Conservation (phyloP, 2,329 filamentous ascomycete species). For the Alternaria viburni region DNA sequence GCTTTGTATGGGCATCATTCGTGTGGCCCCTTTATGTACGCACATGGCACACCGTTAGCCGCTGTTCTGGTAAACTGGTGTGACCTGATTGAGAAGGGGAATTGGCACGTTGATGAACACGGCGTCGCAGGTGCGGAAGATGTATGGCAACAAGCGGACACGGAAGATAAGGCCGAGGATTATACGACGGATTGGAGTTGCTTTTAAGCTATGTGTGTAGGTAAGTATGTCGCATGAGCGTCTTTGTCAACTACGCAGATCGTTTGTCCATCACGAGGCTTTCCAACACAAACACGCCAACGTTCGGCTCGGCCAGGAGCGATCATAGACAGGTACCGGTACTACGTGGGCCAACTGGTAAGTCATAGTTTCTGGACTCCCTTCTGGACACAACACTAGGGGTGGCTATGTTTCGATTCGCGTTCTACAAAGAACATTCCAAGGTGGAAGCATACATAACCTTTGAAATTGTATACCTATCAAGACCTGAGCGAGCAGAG, state of each 20-base stretch:
- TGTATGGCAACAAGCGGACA: background rate
- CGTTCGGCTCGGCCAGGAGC: background rate
- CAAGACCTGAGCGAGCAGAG: too few relatives aligned
- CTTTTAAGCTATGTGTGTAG: background rate
- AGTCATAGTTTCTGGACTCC: background rate
- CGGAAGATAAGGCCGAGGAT: background rate
- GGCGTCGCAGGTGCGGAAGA: background rate
- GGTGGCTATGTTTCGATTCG: background rate
- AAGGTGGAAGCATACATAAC: background rate
- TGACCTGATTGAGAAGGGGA: background rate
- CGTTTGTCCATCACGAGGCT: background rate
- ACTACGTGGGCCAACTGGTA: background rate
- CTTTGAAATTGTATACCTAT: background rate
- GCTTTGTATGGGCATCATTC: background rate
- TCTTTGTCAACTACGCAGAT: fast-evolving
- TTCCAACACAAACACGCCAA: background rate
- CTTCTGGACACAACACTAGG: background rate
- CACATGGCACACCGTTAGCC: background rate
- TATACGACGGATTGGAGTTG: background rate
- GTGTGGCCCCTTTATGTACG: background rate
- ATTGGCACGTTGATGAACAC: background rate
- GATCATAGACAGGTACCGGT: background rate
- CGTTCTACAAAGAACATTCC: background rate
- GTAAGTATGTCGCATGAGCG: background rate
- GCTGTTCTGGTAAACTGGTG: background rate